Percentiles rank a stretch among this genome's conserved stretches.
Evolutionary conservation across 345 rosid genomes (phyloP).

Genomic region (Xanthoceras sorbifolium): DNA sequence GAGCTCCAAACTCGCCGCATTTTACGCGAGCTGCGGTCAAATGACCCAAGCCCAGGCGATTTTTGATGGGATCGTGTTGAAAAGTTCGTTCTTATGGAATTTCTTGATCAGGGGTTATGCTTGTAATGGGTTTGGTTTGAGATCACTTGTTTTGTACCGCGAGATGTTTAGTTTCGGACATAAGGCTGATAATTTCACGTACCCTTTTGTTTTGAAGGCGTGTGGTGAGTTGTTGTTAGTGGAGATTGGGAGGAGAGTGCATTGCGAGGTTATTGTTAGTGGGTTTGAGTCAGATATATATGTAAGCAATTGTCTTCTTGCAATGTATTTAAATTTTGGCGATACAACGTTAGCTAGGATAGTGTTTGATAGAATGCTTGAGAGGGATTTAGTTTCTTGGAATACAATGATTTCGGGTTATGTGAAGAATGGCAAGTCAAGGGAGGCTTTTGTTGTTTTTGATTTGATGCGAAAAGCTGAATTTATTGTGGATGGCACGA

Average conservation of each 20-base stretch:
- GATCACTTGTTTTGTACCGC: conserved; percentile 24
- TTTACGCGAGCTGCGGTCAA: too few species aligned
- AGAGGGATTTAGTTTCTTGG: conserved; percentile 33
- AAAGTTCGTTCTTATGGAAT: conserved; percentile 36
- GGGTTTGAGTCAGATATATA: conserved; percentile 23
- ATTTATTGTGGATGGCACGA: conserved; percentile 19
- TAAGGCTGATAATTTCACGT: conserved; percentile 24
- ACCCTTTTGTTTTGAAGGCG: conserved; percentile 33
- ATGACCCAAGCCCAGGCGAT: conserved; percentile 18
- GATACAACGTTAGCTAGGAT: conserved; percentile 2
- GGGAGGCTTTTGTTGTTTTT: conserved; percentile 16
- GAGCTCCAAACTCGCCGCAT: background rate
- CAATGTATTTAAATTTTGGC: conserved; percentile 24
- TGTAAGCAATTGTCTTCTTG: conserved; percentile 26
- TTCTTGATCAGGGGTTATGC: conserved; percentile 35
- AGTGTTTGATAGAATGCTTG: conserved; percentile 36
- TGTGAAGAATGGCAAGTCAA: conserved; percentile 21
- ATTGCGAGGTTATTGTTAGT: conserved; percentile 20
- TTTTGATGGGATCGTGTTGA: conserved; percentile 23
- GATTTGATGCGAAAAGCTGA: conserved; percentile 17
- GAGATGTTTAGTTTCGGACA: conserved; percentile 24
- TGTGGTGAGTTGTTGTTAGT: conserved; percentile 27
- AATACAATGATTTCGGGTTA: conserved; percentile 27
- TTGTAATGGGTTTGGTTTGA: conserved; percentile 13
- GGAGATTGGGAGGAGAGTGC: conserved; percentile 25